phyloP scores from a whole-genome alignment of 179 eudicot genomes.

The Silene coronaria region DNA sequence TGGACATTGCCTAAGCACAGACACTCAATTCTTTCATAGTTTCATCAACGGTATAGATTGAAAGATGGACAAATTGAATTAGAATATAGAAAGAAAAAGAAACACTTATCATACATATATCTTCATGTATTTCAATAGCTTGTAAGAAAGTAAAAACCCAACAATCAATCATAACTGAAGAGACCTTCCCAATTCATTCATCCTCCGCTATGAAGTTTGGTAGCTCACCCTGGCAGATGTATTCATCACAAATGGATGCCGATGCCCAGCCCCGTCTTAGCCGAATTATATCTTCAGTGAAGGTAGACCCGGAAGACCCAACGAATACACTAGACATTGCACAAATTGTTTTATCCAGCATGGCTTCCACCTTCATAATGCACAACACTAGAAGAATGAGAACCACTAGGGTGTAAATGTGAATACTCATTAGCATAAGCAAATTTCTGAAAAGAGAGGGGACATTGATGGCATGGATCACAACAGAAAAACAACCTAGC shows the following conservation, averaged over 20 bases:
- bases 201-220: slow-evolving; percentile 87
- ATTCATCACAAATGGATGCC: slow-evolving; percentile 75
- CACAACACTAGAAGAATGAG: slow-evolving; percentile 15
- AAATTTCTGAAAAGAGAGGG: neutral
- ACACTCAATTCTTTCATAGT: neutral
- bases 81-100: neutral
- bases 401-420: neutral
- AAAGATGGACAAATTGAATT: slow-evolving; percentile 20
- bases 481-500: neutral
- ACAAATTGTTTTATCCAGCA: slow-evolving; percentile 93
- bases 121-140: slow-evolving; percentile 13
- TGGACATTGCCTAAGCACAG: neutral
- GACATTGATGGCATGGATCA: neutral
- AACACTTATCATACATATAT: slow-evolving; percentile 7
- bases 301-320: slow-evolving; percentile 87
- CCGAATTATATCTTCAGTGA: slow-evolving; percentile 90
- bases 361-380: slow-evolving; percentile 80
- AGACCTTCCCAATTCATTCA: slow-evolving; percentile 41
- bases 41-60: neutral
- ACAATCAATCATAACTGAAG: neutral
- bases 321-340: slow-evolving; percentile 78
- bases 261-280: slow-evolving; percentile 88
- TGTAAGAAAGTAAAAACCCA: slow-evolving; percentile 3
- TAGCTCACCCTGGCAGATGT: slow-evolving; percentile 71
- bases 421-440: neutral